Base-by-base conservation (phyloP, 1,284 basidiomycete genomes). In the Sparassis latifolia region DNA sequence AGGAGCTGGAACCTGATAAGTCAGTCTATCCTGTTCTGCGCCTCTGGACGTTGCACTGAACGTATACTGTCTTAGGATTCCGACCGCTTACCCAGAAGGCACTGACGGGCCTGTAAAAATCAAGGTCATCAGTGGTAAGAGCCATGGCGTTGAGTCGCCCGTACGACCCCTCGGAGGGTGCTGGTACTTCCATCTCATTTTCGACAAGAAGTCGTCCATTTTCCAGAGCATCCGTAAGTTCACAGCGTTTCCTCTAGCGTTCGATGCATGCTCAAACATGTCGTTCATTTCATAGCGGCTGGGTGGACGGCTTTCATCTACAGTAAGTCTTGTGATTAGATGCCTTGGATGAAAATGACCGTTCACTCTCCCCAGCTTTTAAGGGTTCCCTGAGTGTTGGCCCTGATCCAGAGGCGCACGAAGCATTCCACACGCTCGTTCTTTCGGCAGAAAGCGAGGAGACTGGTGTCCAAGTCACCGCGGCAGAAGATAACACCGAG, bases 151-250 rank as follows among this genome's bases (percentile, higher is more conserved):
- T 7, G 82, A 87, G 63, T 94, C 91, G 2, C 92, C 92, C 20
- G 93, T 98, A 31, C 75, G 87, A 48, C 89, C 92, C 0, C 80
- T 95, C 3, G 94, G 93, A 10, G 93, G 92, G 2, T 95, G 93
- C 68, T 94, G 92, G 88, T 97, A 86, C 69, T 85, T 96, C 72
- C 92, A 97, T 65, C 71, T 89, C 53, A 80, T 74, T 52, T 85
- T 96, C 64, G 73, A 77, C 49, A 76, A 76, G 52, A 77, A 83
- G 28, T 81, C 80, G 3, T 73, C 69, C 12, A 76, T 92, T 20
- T 97, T 92, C 73, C 94, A 97, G 64, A 78, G 85, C 3, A 75
- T 98, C 42, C 93, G 94, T 77, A 67, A 70, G 85, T 71, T 28
- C 20, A 20, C 45, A 12, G 41, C 4, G 20, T 33, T 38, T 32